Conservation (phyloP, 768 basidiomycete genomes). For the Xerocomus brunneocitrinus region DNA sequence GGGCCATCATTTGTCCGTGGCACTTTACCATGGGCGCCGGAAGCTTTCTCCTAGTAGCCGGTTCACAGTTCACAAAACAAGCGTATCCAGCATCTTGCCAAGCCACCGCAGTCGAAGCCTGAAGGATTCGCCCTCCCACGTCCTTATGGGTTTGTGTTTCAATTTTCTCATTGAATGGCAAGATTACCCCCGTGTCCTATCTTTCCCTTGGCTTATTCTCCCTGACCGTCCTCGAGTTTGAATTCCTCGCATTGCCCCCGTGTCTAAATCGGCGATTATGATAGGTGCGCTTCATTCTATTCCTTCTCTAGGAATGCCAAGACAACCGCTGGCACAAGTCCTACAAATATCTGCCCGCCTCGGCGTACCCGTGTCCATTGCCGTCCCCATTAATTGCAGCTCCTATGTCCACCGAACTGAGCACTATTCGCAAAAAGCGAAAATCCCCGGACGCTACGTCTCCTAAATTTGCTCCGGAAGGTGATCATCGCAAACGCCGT, state of each 20-base stretch:
- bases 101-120: neutral
- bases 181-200: conserved; percentile 9
- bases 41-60: neutral
- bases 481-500: conserved; percentile 56
- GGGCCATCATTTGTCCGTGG: conserved; percentile 3
- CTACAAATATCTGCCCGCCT: conserved; percentile 28
- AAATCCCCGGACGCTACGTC: conserved; percentile 21
- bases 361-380: neutral
- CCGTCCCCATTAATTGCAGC: conserved; percentile 1
- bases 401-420: conserved; percentile 28
- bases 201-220: conserved; percentile 12
- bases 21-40: neutral
- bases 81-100: conserved; percentile 5
- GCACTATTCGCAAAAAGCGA: conserved; percentile 30
- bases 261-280: conserved; percentile 10
- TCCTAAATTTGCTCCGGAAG: conserved; percentile 35
- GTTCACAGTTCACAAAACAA: conserved; percentile 7
- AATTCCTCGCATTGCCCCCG: conserved; percentile 11
- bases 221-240: conserved; percentile 2
- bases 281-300: conserved; percentile 1
- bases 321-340: conserved; percentile 5
- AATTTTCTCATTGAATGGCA: conserved; percentile 16
- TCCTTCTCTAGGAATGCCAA: conserved; percentile 18
- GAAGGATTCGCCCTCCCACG: conserved; percentile 19
- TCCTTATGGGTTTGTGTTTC: conserved; percentile 16